phyloP scores from a whole-genome alignment of 306 rosid species.

The Hylodesmum podocarpum region DNA sequence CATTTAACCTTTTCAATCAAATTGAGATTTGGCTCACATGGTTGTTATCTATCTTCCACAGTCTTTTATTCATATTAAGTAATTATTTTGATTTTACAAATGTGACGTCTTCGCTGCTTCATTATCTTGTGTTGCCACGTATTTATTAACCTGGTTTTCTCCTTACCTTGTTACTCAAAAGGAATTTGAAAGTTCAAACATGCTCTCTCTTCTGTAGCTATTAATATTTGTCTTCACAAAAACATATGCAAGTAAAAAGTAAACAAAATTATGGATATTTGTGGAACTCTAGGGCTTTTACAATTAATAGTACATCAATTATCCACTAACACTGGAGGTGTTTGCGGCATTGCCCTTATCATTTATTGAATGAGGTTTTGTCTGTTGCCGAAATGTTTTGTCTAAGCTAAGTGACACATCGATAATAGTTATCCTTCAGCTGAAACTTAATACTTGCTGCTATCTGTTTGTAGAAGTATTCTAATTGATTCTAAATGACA shows the following conservation, averaged over 20 bases:
- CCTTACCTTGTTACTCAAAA: background rate
- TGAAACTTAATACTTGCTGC: conserved; percentile 21
- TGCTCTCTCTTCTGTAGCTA: background rate
- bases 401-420: background rate
- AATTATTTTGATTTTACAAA: background rate
- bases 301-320: background rate
- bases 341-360: background rate
- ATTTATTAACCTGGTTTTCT: background rate
- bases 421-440: background rate
- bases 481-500: conserved; percentile 10
- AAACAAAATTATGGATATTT: background rate
- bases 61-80: background rate
- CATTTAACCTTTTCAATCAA: background rate
- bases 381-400: background rate
- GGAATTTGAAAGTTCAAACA: background rate
- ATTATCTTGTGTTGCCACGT: conserved; percentile 5
- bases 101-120: background rate
- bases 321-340: background rate
- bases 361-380: background rate
- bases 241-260: background rate
- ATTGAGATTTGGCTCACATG: background rate
- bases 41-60: conserved; percentile 2
- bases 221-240: background rate
- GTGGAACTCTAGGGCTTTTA: background rate
- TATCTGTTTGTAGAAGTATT: conserved; percentile 17